phyloP scores from a whole-genome alignment of 2,329 filamentous ascomycete genomes.

The Apiospora saccharicola region DNA sequence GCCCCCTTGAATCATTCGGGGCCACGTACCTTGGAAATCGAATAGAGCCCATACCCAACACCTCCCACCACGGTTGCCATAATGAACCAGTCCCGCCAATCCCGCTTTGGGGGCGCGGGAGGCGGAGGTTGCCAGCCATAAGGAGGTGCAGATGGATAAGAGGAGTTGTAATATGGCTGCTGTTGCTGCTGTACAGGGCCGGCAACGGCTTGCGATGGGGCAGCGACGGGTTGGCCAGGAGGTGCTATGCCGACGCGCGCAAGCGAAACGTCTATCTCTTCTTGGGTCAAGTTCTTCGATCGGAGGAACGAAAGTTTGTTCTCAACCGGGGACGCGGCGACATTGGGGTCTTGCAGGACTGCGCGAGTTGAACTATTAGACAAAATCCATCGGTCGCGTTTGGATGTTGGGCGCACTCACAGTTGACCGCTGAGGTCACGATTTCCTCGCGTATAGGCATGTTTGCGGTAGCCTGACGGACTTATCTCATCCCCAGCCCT shows the following conservation, averaged over 20 bases:
- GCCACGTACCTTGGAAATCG: slow-evolving; percentile 76
- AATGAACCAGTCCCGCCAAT: slow-evolving; percentile 99
- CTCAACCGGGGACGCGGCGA: slow-evolving; percentile 87
- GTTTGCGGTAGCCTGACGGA: slow-evolving; percentile 30
- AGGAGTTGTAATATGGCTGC: slow-evolving; percentile 53
- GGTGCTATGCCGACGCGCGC: slow-evolving; percentile 66
- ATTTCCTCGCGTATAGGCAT: slow-evolving; percentile 91
- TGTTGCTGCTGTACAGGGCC: slow-evolving; percentile 52
- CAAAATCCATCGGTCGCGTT: slow-evolving; percentile 12
- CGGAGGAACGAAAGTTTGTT: slow-evolving; percentile 92
- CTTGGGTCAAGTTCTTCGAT: slow-evolving; percentile 95
- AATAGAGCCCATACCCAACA: slow-evolving; percentile 87
- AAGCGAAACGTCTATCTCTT: slow-evolving; percentile 89
- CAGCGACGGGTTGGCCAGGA: background rate
- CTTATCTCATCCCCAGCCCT: background rate
- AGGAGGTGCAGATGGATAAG: slow-evolving; percentile 53
- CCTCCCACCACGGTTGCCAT: slow-evolving; percentile 96
- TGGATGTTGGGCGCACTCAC: slow-evolving; percentile 34
- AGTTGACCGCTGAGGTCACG: slow-evolving; percentile 43
- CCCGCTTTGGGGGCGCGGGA: slow-evolving; percentile 74
- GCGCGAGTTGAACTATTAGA: slow-evolving; percentile 24
- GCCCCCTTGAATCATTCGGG: background rate
- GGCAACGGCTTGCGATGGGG: slow-evolving; percentile 53
- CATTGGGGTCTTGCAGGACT: slow-evolving; percentile 95
- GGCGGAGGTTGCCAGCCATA: slow-evolving; percentile 65